A percentile compares a stretch with the other conserved stretches of the same genome.
Conservation (phyloP, 2,329 filamentous ascomycete genomes). For the Xylaria sp. region DNA sequence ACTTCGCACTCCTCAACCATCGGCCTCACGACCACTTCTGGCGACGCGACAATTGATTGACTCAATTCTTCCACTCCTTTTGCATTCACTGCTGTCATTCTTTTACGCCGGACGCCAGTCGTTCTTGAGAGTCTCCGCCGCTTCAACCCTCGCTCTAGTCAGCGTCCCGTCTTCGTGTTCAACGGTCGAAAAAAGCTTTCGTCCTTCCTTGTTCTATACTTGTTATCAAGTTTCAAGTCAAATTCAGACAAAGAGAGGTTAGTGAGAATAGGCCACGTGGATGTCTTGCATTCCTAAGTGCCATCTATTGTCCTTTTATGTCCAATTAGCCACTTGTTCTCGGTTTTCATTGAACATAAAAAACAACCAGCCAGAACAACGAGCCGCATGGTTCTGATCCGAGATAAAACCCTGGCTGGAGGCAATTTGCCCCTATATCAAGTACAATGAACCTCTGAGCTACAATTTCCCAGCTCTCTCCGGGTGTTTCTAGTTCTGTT, state of each 20-base stretch:
- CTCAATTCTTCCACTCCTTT: conserved; percentile 41
- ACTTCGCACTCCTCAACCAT: conserved; percentile 22
- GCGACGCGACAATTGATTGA: conserved; percentile 41
- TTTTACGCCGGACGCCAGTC: conserved; percentile 46
- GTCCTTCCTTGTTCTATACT: background rate
- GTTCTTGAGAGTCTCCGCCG: conserved; percentile 38
- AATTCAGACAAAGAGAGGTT: conserved; percentile 33
- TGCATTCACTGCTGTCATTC: conserved; percentile 41
- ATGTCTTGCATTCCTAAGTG: conserved; percentile 4
- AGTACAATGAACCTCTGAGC: conserved; percentile 11
- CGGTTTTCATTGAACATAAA: conserved; percentile 9
- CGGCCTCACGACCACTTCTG: conserved; percentile 34
- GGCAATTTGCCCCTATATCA: conserved; percentile 8
- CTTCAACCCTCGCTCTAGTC: conserved; percentile 40
- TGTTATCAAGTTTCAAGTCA: conserved; percentile 9
- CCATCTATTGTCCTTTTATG: background rate
- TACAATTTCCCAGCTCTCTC: conserved; percentile 19
- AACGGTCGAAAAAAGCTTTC: conserved; percentile 37
- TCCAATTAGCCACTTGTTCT: background rate
- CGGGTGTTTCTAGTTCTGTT: background rate
- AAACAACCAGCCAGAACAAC: conserved; percentile 19
- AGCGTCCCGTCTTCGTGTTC: conserved; percentile 39
- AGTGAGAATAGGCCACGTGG: conserved; percentile 12
- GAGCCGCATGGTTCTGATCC: background rate
- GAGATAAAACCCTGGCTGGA: background rate